Conservation (phyloP, 306 rosid species). For the Neltuma alba region DNA sequence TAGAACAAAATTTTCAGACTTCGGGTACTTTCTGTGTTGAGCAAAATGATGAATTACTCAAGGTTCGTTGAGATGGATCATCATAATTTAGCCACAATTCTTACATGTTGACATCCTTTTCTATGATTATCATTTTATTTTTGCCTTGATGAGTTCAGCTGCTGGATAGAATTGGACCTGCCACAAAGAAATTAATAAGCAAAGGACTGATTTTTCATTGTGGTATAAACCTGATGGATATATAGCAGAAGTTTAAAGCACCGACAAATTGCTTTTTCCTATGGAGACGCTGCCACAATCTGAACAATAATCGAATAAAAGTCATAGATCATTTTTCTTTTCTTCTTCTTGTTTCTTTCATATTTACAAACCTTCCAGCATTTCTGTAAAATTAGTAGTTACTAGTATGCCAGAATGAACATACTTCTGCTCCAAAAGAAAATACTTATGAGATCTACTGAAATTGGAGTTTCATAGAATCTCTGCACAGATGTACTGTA, state of each 20-base stretch:
- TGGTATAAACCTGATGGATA: constrained; percentile 93
- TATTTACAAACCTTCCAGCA: constrained; percentile 18
- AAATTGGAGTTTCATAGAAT: background rate
- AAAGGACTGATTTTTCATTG: constrained; percentile 75
- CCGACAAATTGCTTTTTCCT: constrained; percentile 10
- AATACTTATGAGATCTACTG: background rate
- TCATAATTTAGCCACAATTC: background rate
- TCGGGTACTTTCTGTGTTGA: too few relatives aligned
- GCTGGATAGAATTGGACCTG: constrained; percentile 78
- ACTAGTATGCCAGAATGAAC: background rate
- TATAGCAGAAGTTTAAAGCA: constrained; percentile 63
- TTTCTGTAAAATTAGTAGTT: constrained; percentile 3
- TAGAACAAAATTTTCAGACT: too few relatives aligned
- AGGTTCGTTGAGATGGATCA: background rate
- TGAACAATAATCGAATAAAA: constrained; percentile 18
- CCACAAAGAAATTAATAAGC: constrained; percentile 75
- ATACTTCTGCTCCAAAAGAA: background rate
- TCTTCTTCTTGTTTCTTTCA: background rate
- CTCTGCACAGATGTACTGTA: background rate
- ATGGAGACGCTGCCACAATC: background rate
- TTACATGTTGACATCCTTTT: background rate
- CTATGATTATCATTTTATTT: background rate
- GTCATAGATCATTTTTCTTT: background rate
- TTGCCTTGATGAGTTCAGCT: constrained; percentile 53
- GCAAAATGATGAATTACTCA: background rate